These are phyloP conservation scores for Meyerozyma smithsonii DNA, from an alignment of 1,139 yeast genomes.

Conservation along the genomic window DNA sequence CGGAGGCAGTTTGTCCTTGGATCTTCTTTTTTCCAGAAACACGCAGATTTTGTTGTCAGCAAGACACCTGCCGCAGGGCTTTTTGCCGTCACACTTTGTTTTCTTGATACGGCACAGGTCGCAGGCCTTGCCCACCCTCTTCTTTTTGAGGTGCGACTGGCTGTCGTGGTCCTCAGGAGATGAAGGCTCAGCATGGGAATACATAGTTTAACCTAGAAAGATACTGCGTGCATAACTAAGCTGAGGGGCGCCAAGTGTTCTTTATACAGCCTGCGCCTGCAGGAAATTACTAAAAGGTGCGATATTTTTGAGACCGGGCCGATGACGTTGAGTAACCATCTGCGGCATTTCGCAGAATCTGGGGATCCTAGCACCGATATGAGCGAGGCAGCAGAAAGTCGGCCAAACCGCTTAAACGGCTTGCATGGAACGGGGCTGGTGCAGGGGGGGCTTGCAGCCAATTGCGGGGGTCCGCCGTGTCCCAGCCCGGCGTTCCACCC, in stretches of 20 bases:
- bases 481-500: too few species aligned
- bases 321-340: conserved; percentile 90
- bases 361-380: too few species aligned
- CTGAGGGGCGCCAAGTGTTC: neutral
- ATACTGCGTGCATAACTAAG: neutral
- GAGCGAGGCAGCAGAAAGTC: too few species aligned
- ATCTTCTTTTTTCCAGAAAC: conserved; percentile 62
- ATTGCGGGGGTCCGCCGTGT: too few species aligned
- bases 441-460: too few species aligned
- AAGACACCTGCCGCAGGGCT: conserved; percentile 68
- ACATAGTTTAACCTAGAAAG: neutral
- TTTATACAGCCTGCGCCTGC: neutral
- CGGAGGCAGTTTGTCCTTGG: conserved; percentile 58
- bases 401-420: too few species aligned
- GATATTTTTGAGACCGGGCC: neutral
- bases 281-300: neutral
- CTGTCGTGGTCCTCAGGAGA: conserved; percentile 3
- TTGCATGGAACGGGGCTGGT: too few species aligned
- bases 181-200: neutral
- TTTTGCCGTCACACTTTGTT: conserved; percentile 73
- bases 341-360: too few species aligned
- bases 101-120: conserved; percentile 74
- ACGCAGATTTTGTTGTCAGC: conserved; percentile 72
- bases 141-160: conserved; percentile 36
- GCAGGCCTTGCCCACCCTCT: conserved; percentile 77